Evolutionary conservation across 2,329 filamentous ascomycete genomes (phyloP).

Genomic region (Rhynchosporium secalis): DNA sequence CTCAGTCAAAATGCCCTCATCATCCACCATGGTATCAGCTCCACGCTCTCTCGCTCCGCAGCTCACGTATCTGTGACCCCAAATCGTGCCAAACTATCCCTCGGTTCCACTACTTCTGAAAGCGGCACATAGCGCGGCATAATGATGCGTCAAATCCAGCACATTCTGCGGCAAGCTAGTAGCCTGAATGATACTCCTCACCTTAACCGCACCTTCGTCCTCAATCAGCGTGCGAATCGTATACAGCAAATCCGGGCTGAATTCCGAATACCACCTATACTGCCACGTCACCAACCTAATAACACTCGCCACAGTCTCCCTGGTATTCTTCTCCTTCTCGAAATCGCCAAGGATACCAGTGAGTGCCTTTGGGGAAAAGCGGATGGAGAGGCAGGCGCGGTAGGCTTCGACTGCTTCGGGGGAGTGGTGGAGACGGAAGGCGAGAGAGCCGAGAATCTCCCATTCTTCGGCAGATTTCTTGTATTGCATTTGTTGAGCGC

Average conservation of each 20-base stretch:
- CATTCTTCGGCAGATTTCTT: slow-evolving; percentile 97
- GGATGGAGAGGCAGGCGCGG: slow-evolving; percentile 78
- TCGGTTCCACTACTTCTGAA: slow-evolving; percentile 82
- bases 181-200: slow-evolving; percentile 94
- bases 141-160: slow-evolving; percentile 92
- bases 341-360: slow-evolving; percentile 79
- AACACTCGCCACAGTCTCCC: slow-evolving; percentile 79
- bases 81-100: slow-evolving; percentile 25
- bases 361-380: slow-evolving; percentile 92
- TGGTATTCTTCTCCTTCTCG: slow-evolving; percentile 74
- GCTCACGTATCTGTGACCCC: too few species aligned
- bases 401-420: slow-evolving; percentile 95
- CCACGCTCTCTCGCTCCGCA: too few species aligned
- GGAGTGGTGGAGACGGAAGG: slow-evolving; percentile 86
- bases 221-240: slow-evolving; percentile 91
- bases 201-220: slow-evolving; percentile 95
- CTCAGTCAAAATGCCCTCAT: too few species aligned
- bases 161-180: slow-evolving; percentile 92
- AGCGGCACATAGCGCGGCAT: slow-evolving; percentile 88
- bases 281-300: slow-evolving; percentile 96
- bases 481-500: slow-evolving; percentile 90
- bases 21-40: too few species aligned
- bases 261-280: slow-evolving; percentile 99
- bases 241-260: slow-evolving; percentile 86
- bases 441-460: slow-evolving; percentile 94